phyloP scores from a whole-genome alignment of 169 alveolate species.

The Blepharisma undulans region DNA sequence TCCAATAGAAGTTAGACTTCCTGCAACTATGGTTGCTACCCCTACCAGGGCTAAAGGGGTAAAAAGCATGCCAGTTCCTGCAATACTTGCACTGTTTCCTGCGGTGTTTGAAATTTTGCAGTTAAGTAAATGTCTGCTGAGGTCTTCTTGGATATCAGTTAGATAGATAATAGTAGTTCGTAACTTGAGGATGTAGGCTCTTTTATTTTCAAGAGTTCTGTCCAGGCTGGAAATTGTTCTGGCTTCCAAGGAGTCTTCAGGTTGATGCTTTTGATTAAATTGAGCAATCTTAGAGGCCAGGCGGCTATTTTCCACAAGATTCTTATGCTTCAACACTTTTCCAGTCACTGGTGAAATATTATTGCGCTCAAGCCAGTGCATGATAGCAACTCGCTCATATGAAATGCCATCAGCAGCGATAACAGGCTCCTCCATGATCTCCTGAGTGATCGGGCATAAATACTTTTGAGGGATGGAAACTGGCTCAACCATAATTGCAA shows the following conservation, averaged over 20 bases:
- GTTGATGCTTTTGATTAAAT: neutral
- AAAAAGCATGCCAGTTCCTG: neutral
- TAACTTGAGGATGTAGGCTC: neutral
- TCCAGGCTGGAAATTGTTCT: neutral
- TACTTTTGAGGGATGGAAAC: neutral
- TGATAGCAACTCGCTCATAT: conserved; percentile 55
- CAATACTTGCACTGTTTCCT: neutral
- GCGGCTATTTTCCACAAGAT: neutral
- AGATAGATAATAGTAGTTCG: neutral
- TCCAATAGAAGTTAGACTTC: neutral
- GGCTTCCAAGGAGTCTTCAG: neutral
- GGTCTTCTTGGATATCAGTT: neutral
- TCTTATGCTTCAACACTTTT: neutral
- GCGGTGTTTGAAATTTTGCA: neutral
- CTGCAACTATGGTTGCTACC: neutral
- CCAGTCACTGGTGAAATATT: conserved; percentile 47
- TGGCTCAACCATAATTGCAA: neutral
- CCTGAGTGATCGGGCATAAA: conserved; percentile 59
- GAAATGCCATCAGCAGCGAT: conserved; percentile 55
- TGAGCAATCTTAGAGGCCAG: neutral
- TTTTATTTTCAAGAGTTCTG: neutral
- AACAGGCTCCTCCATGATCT: conserved; percentile 63
- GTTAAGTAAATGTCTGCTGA: neutral
- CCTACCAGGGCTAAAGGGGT: neutral
- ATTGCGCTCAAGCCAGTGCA: conserved; percentile 43